phyloP scores from a whole-genome alignment of 2,329 filamentous ascomycete species.

The Colletotrichum plurivorum region DNA sequence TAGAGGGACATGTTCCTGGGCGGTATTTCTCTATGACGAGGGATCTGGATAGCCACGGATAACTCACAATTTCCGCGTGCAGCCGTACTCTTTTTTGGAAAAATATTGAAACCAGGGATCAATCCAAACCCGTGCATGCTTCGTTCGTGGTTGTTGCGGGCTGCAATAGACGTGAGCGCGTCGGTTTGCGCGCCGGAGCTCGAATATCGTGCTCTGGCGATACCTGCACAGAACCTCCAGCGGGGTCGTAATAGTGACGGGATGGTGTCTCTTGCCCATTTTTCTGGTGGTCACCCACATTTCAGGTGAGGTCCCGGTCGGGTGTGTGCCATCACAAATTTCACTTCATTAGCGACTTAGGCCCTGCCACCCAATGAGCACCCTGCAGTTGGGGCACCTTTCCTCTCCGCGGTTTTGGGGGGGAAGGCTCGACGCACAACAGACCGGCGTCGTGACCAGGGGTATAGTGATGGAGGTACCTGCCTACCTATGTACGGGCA shows the following conservation, averaged over 20 bases:
- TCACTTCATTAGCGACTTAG: slow-evolving; percentile 24
- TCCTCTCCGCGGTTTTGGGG: no score
- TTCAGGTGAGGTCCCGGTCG: background rate
- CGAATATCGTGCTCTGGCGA: slow-evolving; percentile 32
- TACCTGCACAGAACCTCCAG: slow-evolving; percentile 41
- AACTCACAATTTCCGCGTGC: background rate
- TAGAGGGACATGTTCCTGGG: slow-evolving; percentile 17
- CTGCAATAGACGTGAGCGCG: background rate
- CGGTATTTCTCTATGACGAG: slow-evolving; percentile 31
- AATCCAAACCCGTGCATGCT: slow-evolving; percentile 17
- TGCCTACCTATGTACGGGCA: no score
- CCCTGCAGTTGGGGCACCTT: slow-evolving; percentile 19
- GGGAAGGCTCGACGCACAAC: background rate
- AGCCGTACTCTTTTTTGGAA: background rate
- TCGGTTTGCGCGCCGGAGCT: slow-evolving; percentile 12
- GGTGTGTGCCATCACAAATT: slow-evolving; percentile 13
- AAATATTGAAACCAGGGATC: background rate
- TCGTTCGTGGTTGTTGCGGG: slow-evolving; percentile 25
- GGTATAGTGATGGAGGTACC: background rate
- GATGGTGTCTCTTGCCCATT: slow-evolving; percentile 12
- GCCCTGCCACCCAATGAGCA: slow-evolving; percentile 37
- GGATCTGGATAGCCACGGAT: no score
- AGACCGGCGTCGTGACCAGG: slow-evolving; percentile 19
- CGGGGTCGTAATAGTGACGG: slow-evolving; percentile 46
- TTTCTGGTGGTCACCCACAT: slow-evolving; percentile 34